These are phyloP conservation scores for Tylopilus sp. DNA, from an alignment of 1,284 basidiomycete genomes.

Conservation along the genomic window DNA sequence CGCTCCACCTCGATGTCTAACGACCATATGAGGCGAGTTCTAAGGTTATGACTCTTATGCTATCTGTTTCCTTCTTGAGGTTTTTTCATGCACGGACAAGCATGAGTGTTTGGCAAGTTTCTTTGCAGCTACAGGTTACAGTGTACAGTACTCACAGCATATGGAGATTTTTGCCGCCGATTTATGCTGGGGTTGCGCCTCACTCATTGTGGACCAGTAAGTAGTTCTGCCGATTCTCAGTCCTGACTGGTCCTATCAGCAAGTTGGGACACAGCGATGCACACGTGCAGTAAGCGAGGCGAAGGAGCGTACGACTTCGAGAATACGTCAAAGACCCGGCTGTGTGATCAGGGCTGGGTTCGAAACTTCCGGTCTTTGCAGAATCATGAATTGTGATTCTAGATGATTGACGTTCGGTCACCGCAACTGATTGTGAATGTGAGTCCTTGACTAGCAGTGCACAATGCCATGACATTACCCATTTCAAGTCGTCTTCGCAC, in stretches of 20 bases:
- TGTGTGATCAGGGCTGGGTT: constrained; percentile 2
- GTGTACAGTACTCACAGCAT: constrained; percentile 32
- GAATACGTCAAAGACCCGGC: constrained; percentile 17
- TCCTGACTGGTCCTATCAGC: neutral
- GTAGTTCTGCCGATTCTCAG: neutral
- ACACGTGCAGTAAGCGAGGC: constrained; percentile 22
- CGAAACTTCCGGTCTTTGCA: constrained; percentile 11
- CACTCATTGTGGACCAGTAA: neutral
- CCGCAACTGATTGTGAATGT: constrained; percentile 9
- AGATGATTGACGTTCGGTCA: constrained; percentile 2
- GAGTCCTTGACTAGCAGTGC: neutral
- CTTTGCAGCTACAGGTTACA: constrained; percentile 9
- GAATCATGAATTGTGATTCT: neutral
- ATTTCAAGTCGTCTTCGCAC: constrained; percentile 1
- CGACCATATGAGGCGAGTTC: constrained; percentile 1
- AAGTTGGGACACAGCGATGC: neutral
- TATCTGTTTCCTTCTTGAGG: constrained; percentile 14
- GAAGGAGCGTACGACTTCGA: constrained; percentile 4
- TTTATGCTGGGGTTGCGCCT: neutral
- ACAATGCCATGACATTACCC: neutral
- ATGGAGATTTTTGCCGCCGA: constrained; percentile 10
- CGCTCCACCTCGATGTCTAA: constrained; percentile 29
- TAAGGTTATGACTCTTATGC: constrained; percentile 22
- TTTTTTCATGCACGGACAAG: constrained; percentile 21
- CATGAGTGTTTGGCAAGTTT: constrained; percentile 10